phyloP scores from a whole-genome alignment of 2,329 filamentous ascomycete species.

The Phyllosticta capitalensis region DNA sequence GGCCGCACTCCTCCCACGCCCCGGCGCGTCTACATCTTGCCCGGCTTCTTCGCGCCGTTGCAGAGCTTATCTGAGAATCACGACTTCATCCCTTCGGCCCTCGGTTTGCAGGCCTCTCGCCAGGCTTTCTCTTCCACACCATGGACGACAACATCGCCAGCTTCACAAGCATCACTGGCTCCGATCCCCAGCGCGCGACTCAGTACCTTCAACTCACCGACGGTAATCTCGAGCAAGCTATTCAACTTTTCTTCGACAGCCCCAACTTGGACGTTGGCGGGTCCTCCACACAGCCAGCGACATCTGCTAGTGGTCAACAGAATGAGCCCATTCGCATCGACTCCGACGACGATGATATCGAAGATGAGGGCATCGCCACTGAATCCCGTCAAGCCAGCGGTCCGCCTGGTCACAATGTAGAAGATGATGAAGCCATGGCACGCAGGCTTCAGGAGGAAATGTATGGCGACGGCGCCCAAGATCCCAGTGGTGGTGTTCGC shows the following conservation, averaged over 20 bases:
- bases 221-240: constrained; percentile 72
- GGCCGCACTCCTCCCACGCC: neutral
- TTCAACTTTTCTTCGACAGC: constrained; percentile 84
- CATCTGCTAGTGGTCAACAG: constrained; percentile 19
- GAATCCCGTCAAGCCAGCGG: constrained; percentile 11
- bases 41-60: neutral
- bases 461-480: constrained; percentile 48
- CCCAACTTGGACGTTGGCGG: constrained; percentile 55
- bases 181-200: constrained; percentile 61
- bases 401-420: constrained; percentile 28
- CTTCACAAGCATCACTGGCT: constrained; percentile 75
- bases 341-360: constrained; percentile 56
- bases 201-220: constrained; percentile 81
- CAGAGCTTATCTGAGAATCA: neutral
- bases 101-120: neutral
- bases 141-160: constrained; percentile 54
- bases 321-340: constrained; percentile 61
- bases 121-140: constrained; percentile 2
- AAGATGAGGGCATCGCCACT: constrained; percentile 36
- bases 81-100: neutral
- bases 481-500: constrained; percentile 53
- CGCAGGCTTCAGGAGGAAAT: constrained; percentile 85
- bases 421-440: constrained; percentile 91
- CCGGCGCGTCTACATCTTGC: neutral
- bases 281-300: constrained; percentile 25